Evolutionary conservation across 441 rosid species (phyloP), one percentile per base, ranked within the genome.

Genomic region (Pelargonium cotyledonis): DNA sequence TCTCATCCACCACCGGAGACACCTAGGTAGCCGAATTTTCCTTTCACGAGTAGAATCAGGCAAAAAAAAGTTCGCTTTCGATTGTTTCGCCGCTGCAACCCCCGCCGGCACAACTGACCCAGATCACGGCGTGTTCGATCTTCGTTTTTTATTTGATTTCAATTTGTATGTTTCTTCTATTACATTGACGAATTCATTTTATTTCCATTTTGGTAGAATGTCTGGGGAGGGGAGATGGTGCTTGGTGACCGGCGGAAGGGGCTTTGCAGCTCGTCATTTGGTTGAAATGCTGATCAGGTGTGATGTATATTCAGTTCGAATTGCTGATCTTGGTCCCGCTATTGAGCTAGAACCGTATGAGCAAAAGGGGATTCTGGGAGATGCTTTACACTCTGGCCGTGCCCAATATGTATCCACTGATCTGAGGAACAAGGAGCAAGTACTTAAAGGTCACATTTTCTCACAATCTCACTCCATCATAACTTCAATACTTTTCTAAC

Each of bases 191-290:
- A 29, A 29, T 29, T 29, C 4, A 29, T 29, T 29, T 29, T 2
- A 29, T 29, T 29, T 29, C 2, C 19, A n/a, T 53, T n/a, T 12
- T 49, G 0, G 57, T 11, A 49, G 57, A 49, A 49, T 49, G 57
- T 15, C 65, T 38, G 74, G 21, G 68, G 82, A 67, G 76, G 86
- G 82, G 76, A 81, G 80, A 60, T 89, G 92, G 89, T 89, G 95
- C 70, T 82, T 85, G 65, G 95, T 91, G 65, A 91, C 96, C 0
- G 97, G 97, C 0, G 96, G 92, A 40, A 82, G 97, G 72, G 97
- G 95, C 43, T 91, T 91, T 70, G 87, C 82, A 0, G 97, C 92
- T 1, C 85, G 92, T 66, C 95, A 91, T 80, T 80, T 94, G 70
- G 95, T 91, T 62, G 95, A 91, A 63, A 88, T 91, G 97, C 80